Evolutionary conservation across 305 asterid genomes (phyloP), one percentile per base, ranked within the genome.

Genomic region (Coffea humblotiana): DNA sequence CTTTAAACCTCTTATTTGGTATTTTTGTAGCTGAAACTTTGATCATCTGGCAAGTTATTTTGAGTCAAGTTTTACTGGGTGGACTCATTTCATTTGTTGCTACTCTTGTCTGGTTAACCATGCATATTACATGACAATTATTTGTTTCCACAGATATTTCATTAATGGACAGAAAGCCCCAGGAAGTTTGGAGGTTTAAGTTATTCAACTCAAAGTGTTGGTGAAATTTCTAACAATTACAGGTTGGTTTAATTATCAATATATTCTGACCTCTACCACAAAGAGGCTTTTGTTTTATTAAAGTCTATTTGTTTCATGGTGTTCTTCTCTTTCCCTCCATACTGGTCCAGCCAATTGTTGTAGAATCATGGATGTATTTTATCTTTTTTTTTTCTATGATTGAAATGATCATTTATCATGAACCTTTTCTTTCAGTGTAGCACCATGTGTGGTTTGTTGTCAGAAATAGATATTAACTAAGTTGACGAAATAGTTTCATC

Each of bases 91-190:
- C 3, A 54, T 75, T 47, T 49, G 32, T 69, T 52, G 43, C 29
- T 61, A 18, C 35, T 74, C 14, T 12, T 8, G 52, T 67, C 72
- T 45, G 29, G 23, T 75, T 18, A 48, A 40, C 35, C 66, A 2
- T n/a, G 14, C n/a, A 48, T 58, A 56, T 72, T 45, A 67, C 35
- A 4, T 64, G 40, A 0, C 61, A 21, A 37, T 21, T 15, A 37
- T 82, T 78, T 77, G 21, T 69, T 64, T 86, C 49, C 73, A 72
- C 84, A 96, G 99, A 91, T 96, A 85, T 96, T 96, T 80, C 99
- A 16, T 80, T 96, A 69, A 69, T 96, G 99, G 98, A 98, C 98
- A 25, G 99, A 82, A 83, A 96, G 99, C 80, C 98, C 99, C 58
- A 87, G 83, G 85, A 91, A 88, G 75, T 90, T 92, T 51, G 98